phyloP scores from a whole-genome alignment of 345 rosid genomes.

The Salix dunnii region DNA sequence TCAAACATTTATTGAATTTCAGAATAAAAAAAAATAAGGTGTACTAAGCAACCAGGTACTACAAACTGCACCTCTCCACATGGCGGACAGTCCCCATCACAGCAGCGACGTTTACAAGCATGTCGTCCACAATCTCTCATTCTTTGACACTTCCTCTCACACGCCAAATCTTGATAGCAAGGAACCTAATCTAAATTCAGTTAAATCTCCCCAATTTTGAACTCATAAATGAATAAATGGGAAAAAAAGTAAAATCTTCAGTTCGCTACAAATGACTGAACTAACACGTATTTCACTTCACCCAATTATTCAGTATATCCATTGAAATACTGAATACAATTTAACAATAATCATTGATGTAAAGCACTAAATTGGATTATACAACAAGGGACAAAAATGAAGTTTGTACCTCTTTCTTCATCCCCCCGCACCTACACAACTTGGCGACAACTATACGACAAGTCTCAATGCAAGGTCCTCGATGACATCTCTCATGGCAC shows the following conservation, averaged over 20 bases:
- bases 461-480: constrained; percentile 73
- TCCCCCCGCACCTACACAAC: constrained; percentile 69
- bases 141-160: constrained; percentile 82
- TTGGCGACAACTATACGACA: constrained; percentile 73
- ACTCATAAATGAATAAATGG: background rate
- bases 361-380: background rate
- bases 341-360: background rate
- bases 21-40: background rate
- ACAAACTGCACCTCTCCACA: constrained; percentile 62
- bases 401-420: constrained; percentile 73
- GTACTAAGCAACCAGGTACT: background rate
- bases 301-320: background rate
- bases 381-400: background rate
- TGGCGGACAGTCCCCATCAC: constrained; percentile 90
- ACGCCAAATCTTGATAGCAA: constrained; percentile 87
- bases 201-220: constrained; percentile 22
- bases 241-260: background rate
- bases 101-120: constrained; percentile 89
- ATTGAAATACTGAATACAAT: background rate
- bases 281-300: background rate
- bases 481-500: constrained; percentile 88
- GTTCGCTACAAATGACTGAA: background rate
- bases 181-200: constrained; percentile 64
- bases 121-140: constrained; percentile 84
- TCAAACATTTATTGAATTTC: background rate